Conservation (phyloP, 495 filamentous ascomycete genomes). For the Haplographium delicatum region DNA sequence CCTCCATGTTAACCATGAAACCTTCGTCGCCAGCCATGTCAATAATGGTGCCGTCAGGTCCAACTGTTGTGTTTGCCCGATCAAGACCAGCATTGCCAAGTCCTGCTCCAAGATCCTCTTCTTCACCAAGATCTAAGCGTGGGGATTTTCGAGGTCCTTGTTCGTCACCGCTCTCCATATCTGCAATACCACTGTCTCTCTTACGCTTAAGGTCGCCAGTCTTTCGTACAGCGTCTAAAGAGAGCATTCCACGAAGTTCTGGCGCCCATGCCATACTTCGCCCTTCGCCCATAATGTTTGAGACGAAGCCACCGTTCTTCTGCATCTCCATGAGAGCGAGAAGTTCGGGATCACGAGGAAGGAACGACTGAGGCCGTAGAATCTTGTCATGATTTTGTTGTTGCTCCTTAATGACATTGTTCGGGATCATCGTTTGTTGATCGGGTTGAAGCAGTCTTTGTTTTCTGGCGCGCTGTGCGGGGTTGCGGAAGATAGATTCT, state of each 20-base stretch:
- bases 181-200: conserved; percentile 81
- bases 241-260: conserved; percentile 80
- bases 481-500: conserved; percentile 43
- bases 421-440: conserved; percentile 53
- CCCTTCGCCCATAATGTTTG: conserved; percentile 69
- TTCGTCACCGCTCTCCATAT: conserved; percentile 63
- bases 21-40: conserved; percentile 61
- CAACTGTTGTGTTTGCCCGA: conserved; percentile 45
- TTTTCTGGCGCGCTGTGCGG: conserved; percentile 67
- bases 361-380: conserved; percentile 67
- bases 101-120: conserved; percentile 50
- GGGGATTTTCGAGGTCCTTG: conserved; percentile 49
- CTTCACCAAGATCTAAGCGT: conserved; percentile 59
- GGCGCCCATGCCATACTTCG: conserved; percentile 80
- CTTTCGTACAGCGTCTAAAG: conserved; percentile 70
- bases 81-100: conserved; percentile 44
- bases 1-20: conserved; percentile 28
- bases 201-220: conserved; percentile 87
- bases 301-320: conserved; percentile 82
- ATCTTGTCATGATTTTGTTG: conserved; percentile 77
- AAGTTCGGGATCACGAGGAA: conserved; percentile 80
- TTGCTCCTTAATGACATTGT: conserved; percentile 62
- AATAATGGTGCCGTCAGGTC: conserved; percentile 49
- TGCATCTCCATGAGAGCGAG: conserved; percentile 87
- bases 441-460: conserved; percentile 70